Evolutionary conservation across 148 eudicot species (phyloP).

Genomic region (Rhododendron henanense): DNA sequence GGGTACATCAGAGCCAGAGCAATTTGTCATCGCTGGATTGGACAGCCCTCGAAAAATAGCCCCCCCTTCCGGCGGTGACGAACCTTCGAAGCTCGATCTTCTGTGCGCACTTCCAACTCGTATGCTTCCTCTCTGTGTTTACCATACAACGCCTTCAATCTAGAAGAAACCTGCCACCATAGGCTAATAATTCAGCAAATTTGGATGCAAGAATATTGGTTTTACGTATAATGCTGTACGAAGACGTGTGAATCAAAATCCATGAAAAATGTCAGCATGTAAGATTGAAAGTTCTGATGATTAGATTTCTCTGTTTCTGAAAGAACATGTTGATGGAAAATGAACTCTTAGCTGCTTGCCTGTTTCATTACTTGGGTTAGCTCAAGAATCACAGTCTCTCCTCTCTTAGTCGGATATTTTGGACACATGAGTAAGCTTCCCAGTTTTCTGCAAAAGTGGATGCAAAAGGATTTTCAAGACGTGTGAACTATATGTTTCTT

Average conservation of each 20-base stretch:
- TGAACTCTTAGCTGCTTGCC: neutral
- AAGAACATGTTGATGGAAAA: neutral
- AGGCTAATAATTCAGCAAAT: neutral
- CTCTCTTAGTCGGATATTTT: neutral
- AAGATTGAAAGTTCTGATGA: neutral
- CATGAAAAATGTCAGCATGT: too few species aligned
- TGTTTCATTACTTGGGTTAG: neutral
- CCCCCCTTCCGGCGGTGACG: neutral
- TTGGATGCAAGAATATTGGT: neutral
- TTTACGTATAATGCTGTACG: too few species aligned
- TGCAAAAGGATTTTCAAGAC: neutral
- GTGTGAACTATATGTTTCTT: too few species aligned
- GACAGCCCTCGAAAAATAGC: neutral
- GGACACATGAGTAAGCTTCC: neutral
- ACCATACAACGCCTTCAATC: too few species aligned
- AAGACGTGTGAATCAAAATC: too few species aligned
- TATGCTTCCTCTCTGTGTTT: too few species aligned
- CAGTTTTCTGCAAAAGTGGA: neutral
- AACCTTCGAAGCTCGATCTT: too few species aligned
- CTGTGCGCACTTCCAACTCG: neutral
- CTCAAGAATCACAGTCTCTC: neutral
- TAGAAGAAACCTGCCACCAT: neutral
- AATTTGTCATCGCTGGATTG: too few species aligned
- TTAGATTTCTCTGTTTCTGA: neutral
- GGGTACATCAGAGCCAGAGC: neutral